Base-by-base conservation (phyloP, 2,329 filamentous ascomycete genomes). In the Tolypocladium tundrense region DNA sequence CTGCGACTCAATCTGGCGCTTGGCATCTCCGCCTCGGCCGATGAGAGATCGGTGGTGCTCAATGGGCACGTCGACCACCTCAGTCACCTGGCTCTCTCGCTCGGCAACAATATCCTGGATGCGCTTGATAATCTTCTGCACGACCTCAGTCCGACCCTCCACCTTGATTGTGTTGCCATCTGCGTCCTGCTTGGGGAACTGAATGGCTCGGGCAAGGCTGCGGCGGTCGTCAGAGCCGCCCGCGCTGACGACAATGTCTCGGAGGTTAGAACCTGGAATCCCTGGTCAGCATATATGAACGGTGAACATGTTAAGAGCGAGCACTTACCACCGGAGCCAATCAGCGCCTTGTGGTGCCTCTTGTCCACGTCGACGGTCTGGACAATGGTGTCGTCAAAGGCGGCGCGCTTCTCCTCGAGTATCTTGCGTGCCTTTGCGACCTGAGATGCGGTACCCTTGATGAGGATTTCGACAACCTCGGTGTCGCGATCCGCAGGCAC, bases 41-140 rank as follows among this genome's bases (percentile, higher is more conserved):
- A 99, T 97, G 31, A 99, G 81, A 10, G 90, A 81, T 57, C 92
- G 83, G 72, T 99, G 95, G 79, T 97, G 95, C 66, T 94, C 88
- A 14, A 87, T 86, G 19, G 92, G 89, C 41, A 99, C 86, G 40
- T 97, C 91, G 33, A 97, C 70, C 19, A 81, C 80, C 66, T 90
- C 87, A 0, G 86, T 88, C 45, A 90, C 83, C 74, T 96, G 90
- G 70, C 84, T 93, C 66, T 93, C 89, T 42, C 90, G 87, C 69
- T 95, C 84, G n/a, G 82, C 77, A 37, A 96, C 91, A 65, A 96
- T 88, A 53, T 85, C 81, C 68, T 94, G 77, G 65, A 99, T 95
- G 33, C 89, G 83, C 56, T 86, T 81, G 67, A 93, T 80, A 65
- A 99, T 95, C 75, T 90, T 95, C 66, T 96, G 88, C 2, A 97